Conservation (phyloP, 2,329 filamentous ascomycete species). For the Chalaropsis thielavioides region DNA sequence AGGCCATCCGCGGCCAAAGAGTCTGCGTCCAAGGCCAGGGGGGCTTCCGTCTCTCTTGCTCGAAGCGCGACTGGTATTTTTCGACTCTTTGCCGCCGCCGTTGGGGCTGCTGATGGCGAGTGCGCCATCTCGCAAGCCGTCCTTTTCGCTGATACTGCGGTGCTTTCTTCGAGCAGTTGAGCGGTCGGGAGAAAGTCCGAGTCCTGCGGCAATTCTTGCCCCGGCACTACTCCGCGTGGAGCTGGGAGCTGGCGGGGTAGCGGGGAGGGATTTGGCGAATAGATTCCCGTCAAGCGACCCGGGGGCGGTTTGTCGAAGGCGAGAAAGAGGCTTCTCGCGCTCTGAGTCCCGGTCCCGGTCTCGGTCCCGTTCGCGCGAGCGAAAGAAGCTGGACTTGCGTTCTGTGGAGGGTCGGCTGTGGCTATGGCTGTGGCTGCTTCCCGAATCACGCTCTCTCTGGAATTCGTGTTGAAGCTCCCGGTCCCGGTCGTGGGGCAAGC, state of each 20-base stretch:
- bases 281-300: slow-evolving; percentile 15
- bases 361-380: slow-evolving; percentile 6
- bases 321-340: slow-evolving; percentile 15
- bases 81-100: background rate
- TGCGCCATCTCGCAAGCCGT: background rate
- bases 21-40: background rate
- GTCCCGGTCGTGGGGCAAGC: background rate
- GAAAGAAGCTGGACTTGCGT: slow-evolving; percentile 10
- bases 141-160: background rate
- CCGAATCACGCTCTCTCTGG: background rate
- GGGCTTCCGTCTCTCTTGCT: slow-evolving; percentile 5
- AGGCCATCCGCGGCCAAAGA: slow-evolving; percentile 8
- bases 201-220: slow-evolving; percentile 13
- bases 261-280: slow-evolving; percentile 8
- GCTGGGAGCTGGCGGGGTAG: slow-evolving; percentile 9
- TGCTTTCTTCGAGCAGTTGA: background rate
- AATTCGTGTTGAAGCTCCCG: background rate
- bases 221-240: slow-evolving; percentile 7
- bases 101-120: slow-evolving; percentile 2
- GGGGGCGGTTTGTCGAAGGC: slow-evolving; percentile 14
- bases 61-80: background rate
- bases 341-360: slow-evolving; percentile 9
- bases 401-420: background rate
- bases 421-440: background rate
- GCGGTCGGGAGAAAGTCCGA: slow-evolving; percentile 8